A percentile compares a stretch with the other conserved stretches of the same genome.
phyloP scores from a whole-genome alignment of 2,329 filamentous ascomycete genomes.

The Aspergillus persii region DNA sequence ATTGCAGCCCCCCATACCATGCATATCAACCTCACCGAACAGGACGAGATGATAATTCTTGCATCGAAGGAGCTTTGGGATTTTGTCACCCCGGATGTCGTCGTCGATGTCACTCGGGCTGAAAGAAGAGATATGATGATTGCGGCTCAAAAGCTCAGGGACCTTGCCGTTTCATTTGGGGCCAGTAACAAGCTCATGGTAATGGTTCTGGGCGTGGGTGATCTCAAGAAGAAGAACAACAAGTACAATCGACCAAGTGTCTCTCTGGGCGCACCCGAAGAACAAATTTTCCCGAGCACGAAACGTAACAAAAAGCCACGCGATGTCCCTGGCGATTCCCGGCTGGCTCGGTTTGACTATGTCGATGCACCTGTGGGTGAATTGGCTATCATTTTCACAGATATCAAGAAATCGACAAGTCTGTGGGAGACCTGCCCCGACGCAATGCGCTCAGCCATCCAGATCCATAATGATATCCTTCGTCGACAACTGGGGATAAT shows the following conservation, averaged over 20 bases:
- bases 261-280: constrained; percentile 72
- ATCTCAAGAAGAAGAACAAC: constrained; percentile 81
- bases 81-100: constrained; percentile 81
- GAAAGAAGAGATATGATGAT: constrained; percentile 90
- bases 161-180: constrained; percentile 93
- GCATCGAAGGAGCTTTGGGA: constrained; percentile 95
- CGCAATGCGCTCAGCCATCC: constrained; percentile 95
- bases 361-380: constrained; percentile 89
- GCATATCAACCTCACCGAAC: constrained; percentile 74
- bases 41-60: constrained; percentile 89
- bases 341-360: constrained; percentile 82
- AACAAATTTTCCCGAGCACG: constrained; percentile 59
- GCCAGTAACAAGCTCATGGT: constrained; percentile 96
- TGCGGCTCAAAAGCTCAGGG: constrained; percentile 88
- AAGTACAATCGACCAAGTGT: constrained; percentile 74
- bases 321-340: constrained; percentile 72
- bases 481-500: constrained; percentile 87
- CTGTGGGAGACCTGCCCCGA: constrained; percentile 94
- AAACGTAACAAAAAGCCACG: constrained; percentile 62
- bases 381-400: constrained; percentile 92
- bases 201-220: constrained; percentile 93
- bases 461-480: constrained; percentile 96
- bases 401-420: constrained; percentile 97
- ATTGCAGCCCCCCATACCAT: constrained; percentile 85
- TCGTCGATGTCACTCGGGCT: constrained; percentile 84